Evolutionary conservation across 495 filamentous ascomycete species (phyloP).

Genomic region (Podospora pseudocomata): DNA sequence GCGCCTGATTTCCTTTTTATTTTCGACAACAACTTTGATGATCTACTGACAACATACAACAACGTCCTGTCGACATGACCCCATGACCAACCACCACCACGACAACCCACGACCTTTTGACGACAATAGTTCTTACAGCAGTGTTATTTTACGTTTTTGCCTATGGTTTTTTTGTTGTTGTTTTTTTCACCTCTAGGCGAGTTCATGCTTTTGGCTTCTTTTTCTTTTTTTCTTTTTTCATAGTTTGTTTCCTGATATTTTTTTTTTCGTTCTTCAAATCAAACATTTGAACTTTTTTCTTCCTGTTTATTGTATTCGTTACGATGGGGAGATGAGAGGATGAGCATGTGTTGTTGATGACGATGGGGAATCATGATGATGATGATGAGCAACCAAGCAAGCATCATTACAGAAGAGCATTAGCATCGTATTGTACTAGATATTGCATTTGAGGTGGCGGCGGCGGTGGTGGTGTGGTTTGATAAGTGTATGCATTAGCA

Average conservation of each 20-base stretch:
- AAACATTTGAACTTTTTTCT: background rate
- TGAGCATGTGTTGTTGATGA: slow-evolving; percentile 8
- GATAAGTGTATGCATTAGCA: background rate
- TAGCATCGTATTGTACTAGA: slow-evolving; percentile 9
- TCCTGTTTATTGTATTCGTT: background rate
- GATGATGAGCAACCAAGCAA: background rate
- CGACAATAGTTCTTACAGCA: background rate
- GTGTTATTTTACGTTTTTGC: slow-evolving; percentile 1
- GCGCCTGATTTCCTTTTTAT: background rate
- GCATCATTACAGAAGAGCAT: background rate
- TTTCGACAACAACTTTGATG: too few species aligned
- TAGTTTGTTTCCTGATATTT: background rate
- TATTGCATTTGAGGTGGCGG: background rate
- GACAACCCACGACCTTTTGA: background rate
- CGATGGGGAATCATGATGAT: slow-evolving; percentile 12
- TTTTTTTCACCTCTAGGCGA: background rate
- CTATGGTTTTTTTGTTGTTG: background rate
- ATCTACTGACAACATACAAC: background rate
- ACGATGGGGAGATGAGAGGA: background rate
- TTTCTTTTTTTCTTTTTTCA: background rate
- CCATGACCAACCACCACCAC: too few species aligned
- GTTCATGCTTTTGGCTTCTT: background rate
- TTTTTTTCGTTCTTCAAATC: background rate
- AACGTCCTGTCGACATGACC: background rate
- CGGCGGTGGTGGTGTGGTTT: background rate